Evolutionary conservation across 805 yeast genomes (phyloP).

Genomic region (Candida sonorensis): DNA sequence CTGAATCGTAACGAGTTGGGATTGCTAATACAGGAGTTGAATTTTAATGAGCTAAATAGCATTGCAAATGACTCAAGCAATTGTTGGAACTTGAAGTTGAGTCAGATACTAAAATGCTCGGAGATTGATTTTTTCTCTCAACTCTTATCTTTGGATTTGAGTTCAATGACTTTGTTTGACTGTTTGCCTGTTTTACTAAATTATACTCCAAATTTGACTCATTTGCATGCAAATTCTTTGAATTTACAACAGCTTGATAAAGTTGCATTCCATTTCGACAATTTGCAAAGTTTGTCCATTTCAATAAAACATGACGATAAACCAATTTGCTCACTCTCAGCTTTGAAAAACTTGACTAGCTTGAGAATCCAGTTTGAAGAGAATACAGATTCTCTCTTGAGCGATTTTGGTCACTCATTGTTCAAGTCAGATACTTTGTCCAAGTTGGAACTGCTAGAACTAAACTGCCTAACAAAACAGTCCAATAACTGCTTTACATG

Average conservation of each 20-base stretch:
- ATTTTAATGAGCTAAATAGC: constrained; percentile 11
- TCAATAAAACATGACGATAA: constrained; percentile 3
- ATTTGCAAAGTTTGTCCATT: constrained; percentile 6
- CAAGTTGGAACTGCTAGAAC: constrained; percentile 9
- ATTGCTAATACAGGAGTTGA: constrained; percentile 6
- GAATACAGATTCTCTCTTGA: constrained; percentile 13
- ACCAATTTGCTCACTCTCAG: too few species aligned
- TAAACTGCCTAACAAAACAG: constrained; percentile 15
- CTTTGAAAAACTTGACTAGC: constrained; percentile 8
- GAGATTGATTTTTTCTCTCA: constrained; percentile 6
- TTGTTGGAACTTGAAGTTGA: constrained; percentile 10
- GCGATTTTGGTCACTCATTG: constrained; percentile 6
- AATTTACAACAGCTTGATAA: constrained; percentile 1
- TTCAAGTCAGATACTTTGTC: constrained; percentile 2
- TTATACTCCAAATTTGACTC: constrained; percentile 11
- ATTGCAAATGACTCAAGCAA: constrained; percentile 2
- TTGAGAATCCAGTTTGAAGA: constrained; percentile 19
- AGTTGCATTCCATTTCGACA: neutral
- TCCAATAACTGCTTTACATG: constrained; percentile 20
- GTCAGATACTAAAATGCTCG: constrained; percentile 5
- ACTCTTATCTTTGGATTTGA: constrained; percentile 3
- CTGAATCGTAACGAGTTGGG: constrained; percentile 10
- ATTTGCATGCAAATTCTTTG: constrained; percentile 8
- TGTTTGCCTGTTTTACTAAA: constrained; percentile 8
- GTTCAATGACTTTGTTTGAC: constrained; percentile 12